Base-by-base conservation (phyloP, 148 eudicot species). In the Dysphania ambrosioides region DNA sequence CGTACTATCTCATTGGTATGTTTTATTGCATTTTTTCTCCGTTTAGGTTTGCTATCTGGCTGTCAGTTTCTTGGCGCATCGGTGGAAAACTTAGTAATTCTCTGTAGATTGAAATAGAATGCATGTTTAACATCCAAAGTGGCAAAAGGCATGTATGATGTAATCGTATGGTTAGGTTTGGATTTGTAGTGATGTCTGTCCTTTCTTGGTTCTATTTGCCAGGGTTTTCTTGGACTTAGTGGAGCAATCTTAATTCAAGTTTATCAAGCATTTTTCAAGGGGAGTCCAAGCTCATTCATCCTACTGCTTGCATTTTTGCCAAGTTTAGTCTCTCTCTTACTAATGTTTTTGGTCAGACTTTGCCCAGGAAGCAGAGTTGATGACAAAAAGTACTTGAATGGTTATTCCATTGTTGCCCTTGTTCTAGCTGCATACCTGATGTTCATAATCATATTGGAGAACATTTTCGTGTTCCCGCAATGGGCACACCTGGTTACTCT, bases 151-250 rank as follows among this genome's bases (percentile, higher is more conserved):
- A 49, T 49, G 56, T 51, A 51, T 16, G 42, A 21, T 64, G 44
- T 34, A 27, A 26, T 15, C 21, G 44, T 35, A 19, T 35, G 6
- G 35, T 21, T 11, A 34, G 15, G 27, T 36, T 19, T 32, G 5
- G 2, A 35, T 21, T 29, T 40, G 23, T 38, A 38, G 30, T 66
- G 51, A 66, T 18, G 12, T 34, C 16, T 66, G 34, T 23, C 3
- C 62, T 60, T 10, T 15, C 64, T 62, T 56, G 36, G 42, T 40
- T 27, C 63, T 47, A 63, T 79, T 64, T 24, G 27, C 23, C 87
- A 94, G 98, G 98, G 98, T 19, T 94, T 88, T 81, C 85, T 94
- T 55, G 98, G 98, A 31, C 83, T 94, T 40, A 94, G 96, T 80
- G 98, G 98, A 77, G 94, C 98, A 77, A 77, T 94, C 34, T 73